Conservation (phyloP, 176 grass and related monocot genomes). For the Carex pumila region DNA sequence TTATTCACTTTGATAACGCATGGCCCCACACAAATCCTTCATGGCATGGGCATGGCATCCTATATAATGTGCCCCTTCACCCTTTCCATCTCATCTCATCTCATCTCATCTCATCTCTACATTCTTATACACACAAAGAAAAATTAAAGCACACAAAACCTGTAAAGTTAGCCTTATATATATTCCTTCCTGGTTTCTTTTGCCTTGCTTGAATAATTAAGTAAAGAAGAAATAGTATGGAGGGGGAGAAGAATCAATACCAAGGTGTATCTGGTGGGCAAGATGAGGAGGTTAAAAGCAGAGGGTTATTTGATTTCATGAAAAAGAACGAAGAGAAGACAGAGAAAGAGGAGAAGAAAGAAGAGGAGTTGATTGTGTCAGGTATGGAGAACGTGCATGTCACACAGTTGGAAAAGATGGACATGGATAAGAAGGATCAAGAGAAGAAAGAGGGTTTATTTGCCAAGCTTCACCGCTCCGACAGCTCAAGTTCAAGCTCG, state of each 20-base stretch:
- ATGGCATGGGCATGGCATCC: no score
- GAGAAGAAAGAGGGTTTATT: conserved; percentile 74
- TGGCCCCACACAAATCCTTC: not conserved
- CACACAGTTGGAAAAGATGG: conserved; percentile 39
- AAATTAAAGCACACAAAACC: conserved; percentile 12
- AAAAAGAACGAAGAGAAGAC: conserved; percentile 49
- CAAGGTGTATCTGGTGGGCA: conserved; percentile 14
- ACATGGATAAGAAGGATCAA: conserved; percentile 11
- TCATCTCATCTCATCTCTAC: not conserved
- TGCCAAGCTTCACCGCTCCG: conserved; percentile 61
- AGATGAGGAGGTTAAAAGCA: conserved; percentile 59
- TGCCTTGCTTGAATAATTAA: not conserved
- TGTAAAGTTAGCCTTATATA: conserved; percentile 17
- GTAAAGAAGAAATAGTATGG: conserved; percentile 26
- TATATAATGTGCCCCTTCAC: conserved; percentile 29
- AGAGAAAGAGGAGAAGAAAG: conserved; percentile 28
- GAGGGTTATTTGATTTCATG: conserved; percentile 51
- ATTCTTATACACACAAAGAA: conserved; percentile 15
- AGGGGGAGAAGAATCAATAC: conserved; percentile 30
- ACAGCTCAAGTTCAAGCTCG: conserved; percentile 83
- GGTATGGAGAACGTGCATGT: conserved; percentile 60
- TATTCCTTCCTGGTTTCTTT: conserved; percentile 16
- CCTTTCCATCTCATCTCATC: conserved; percentile 18
- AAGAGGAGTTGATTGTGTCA: conserved; percentile 32
- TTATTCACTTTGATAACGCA: not conserved